Conservation (phyloP, 1,284 basidiomycete species). For the Cutaneotrichosporon sp. region DNA sequence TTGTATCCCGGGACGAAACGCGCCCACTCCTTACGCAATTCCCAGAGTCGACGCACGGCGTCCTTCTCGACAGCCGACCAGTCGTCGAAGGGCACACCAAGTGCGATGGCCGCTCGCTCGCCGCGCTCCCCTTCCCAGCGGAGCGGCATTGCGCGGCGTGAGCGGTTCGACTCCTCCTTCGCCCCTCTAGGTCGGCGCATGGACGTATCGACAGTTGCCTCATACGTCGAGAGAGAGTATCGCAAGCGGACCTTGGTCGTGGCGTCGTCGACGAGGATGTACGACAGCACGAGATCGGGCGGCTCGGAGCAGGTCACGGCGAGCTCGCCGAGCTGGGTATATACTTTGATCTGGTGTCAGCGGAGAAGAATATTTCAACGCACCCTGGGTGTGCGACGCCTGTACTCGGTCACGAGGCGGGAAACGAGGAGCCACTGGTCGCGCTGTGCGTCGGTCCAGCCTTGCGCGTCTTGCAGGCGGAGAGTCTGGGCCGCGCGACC, state of each 20-base stretch:
- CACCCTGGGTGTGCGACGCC: constrained; percentile 29
- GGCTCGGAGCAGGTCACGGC: constrained; percentile 34
- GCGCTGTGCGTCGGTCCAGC: constrained; percentile 20
- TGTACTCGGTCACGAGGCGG: constrained; percentile 25
- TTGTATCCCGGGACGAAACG: constrained; percentile 14
- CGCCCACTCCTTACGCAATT: constrained; percentile 22
- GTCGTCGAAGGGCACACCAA: not conserved
- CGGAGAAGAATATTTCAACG: constrained; percentile 5
- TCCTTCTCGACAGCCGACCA: constrained; percentile 30
- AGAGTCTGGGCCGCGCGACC: not conserved
- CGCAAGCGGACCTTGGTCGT: constrained; percentile 12
- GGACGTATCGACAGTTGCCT: constrained; percentile 18
- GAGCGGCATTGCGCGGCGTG: constrained; percentile 14
- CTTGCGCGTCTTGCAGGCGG: not conserved
- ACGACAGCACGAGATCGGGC: constrained; percentile 34
- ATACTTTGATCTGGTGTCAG: constrained; percentile 33
- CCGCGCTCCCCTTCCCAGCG: constrained; percentile 1
- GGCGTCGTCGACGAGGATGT: constrained; percentile 2
- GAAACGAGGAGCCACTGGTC: constrained; percentile 25
- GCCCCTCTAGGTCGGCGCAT: not conserved
- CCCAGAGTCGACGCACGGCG: constrained; percentile 23
- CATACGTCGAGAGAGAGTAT: constrained; percentile 16
- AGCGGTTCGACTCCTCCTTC: constrained; percentile 6
- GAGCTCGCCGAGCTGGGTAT: constrained; percentile 29
- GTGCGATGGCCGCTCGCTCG: not conserved